Percentiles rank a stretch among this genome's conserved stretches.
Evolutionary conservation across 2,329 filamentous ascomycete species (phyloP).

Genomic region (Xylaria sp.): DNA sequence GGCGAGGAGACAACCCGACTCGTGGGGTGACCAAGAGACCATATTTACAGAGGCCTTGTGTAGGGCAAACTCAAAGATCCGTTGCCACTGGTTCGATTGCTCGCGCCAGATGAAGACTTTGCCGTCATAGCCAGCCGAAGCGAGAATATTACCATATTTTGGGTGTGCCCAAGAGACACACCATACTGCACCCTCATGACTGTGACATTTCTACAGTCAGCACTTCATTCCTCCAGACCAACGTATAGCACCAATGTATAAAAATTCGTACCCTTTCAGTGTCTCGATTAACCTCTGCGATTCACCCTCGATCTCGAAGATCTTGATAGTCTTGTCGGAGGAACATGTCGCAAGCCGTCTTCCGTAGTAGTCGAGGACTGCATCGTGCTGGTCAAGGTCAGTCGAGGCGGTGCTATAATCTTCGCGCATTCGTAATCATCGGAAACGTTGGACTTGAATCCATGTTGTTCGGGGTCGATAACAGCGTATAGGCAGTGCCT

Average conservation of each 20-base stretch:
- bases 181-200: conserved; percentile 98
- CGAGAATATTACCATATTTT: conserved; percentile 98
- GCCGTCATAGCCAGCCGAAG: conserved; percentile 94
- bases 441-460: not conserved
- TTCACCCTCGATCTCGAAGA: conserved; percentile 97
- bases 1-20: conserved; percentile 92
- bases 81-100: conserved; percentile 78
- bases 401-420: conserved; percentile 24
- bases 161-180: conserved; percentile 98
- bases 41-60: conserved; percentile 98
- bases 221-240: conserved; percentile 9
- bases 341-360: conserved; percentile 96
- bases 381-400: conserved; percentile 78
- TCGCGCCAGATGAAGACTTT: conserved; percentile 99
- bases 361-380: conserved; percentile 98
- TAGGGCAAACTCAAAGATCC: conserved; percentile 90
- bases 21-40: conserved; percentile 96
- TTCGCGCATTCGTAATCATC: conserved; percentile 26
- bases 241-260: not conserved
- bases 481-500: not conserved
- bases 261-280: conserved; percentile 79
- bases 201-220: conserved; percentile 53
- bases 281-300: conserved; percentile 90
- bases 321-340: conserved; percentile 98
- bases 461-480: conserved; percentile 9